These are phyloP conservation scores for Boletus rubropictus DNA, from an alignment of 768 basidiomycete species.

Conservation along the genomic window DNA sequence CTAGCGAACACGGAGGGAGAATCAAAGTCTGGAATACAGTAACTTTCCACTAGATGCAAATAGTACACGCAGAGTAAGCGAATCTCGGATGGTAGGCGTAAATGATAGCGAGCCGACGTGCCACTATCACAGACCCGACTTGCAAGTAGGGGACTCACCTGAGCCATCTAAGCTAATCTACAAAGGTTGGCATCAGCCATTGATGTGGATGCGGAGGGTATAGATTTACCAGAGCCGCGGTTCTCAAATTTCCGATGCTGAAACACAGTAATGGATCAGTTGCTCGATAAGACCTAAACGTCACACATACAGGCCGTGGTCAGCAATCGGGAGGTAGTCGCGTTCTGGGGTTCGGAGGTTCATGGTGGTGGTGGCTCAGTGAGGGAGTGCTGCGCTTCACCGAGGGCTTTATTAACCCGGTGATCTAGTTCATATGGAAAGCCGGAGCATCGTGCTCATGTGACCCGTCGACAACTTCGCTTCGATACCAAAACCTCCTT, in stretches of 20 bases:
- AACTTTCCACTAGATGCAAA: conserved; percentile 66
- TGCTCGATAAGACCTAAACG: neutral
- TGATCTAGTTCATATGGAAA: too few relatives aligned
- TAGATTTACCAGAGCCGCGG: conserved; percentile 60
- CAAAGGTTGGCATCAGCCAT: conserved; percentile 2
- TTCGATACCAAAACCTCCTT: too few relatives aligned
- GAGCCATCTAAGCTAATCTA: conserved; percentile 78
- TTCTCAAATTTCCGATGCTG: conserved; percentile 80
- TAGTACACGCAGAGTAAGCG: conserved; percentile 1
- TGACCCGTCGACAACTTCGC: too few relatives aligned
- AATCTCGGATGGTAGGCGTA: neutral
- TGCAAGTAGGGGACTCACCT: conserved; percentile 39
- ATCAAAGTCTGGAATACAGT: conserved; percentile 91
- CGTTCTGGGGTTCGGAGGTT: conserved; percentile 51
- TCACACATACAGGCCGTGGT: conserved; percentile 68
- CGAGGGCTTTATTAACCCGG: neutral
- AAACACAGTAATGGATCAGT: conserved; percentile 6
- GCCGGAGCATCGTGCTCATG: too few relatives aligned
- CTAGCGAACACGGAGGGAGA: conserved; percentile 90
- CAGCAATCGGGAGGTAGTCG: conserved; percentile 70
- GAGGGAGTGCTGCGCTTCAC: neutral
- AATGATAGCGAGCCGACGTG: neutral
- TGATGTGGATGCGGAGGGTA: neutral
- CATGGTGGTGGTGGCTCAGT: conserved; percentile 23
- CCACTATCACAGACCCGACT: neutral